These are phyloP conservation scores for Cryptosporidium bovis DNA, from an alignment of 169 alveolate genomes.

Conservation along the genomic window DNA sequence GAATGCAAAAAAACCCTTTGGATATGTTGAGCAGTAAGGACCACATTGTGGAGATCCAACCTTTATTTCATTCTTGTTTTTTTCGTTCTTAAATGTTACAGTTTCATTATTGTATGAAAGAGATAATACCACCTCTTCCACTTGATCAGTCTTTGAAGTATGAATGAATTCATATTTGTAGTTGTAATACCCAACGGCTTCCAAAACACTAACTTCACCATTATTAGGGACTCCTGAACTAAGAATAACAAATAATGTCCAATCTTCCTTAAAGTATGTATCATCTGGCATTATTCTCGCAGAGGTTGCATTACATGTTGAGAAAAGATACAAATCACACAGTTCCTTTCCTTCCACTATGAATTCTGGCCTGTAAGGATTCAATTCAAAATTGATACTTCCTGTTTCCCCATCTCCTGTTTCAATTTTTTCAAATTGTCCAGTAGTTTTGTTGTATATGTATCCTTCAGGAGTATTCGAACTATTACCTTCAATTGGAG, in stretches of 20 bases:
- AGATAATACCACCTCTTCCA: slow-evolving; percentile 20
- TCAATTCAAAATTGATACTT: neutral
- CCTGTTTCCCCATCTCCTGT: too few species aligned
- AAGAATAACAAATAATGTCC: slow-evolving; percentile 59
- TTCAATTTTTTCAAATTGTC: slow-evolving; percentile 23
- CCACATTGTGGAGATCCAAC: slow-evolving; percentile 74
- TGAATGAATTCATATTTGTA: neutral
- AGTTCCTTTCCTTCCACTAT: slow-evolving; percentile 25
- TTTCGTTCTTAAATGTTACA: slow-evolving; percentile 24
- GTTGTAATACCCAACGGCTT: neutral
- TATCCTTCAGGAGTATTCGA: slow-evolving; percentile 24
- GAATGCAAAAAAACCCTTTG: slow-evolving; percentile 56
- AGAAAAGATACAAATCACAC: slow-evolving; percentile 37
- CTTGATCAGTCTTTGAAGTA: neutral
- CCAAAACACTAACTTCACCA: neutral
- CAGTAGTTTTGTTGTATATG: slow-evolving; percentile 31
- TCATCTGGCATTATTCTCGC: slow-evolving; percentile 34
- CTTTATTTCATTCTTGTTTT: neutral
- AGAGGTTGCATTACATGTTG: slow-evolving; percentile 58
- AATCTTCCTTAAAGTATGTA: neutral
- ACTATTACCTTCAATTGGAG: slow-evolving; percentile 19
- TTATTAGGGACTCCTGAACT: slow-evolving; percentile 31
- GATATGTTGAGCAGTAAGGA: slow-evolving; percentile 66
- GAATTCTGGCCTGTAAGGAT: slow-evolving; percentile 24
- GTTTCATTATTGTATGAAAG: slow-evolving; percentile 23